phyloP scores from a whole-genome alignment of 345 rosid genomes.

The Euphorbia pulcherrima region DNA sequence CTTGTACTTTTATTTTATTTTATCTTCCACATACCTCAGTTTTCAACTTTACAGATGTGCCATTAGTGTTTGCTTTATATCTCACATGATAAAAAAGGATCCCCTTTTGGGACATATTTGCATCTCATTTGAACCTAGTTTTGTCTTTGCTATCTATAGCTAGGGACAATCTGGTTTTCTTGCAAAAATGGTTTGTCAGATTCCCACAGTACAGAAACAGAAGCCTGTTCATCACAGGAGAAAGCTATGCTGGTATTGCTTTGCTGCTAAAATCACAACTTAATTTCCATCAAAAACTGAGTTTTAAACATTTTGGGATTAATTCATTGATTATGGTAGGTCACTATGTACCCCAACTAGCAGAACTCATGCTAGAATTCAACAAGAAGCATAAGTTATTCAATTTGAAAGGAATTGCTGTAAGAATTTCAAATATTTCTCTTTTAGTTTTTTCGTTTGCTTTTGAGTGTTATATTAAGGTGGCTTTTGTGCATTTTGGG shows the following conservation, averaged over 20 bases:
- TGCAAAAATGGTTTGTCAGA: slow-evolving; percentile 78
- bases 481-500: background rate
- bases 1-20: slow-evolving; percentile 1
- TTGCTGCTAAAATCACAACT: slow-evolving; percentile 4
- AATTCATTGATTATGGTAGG: slow-evolving; percentile 37
- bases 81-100: slow-evolving; percentile 28
- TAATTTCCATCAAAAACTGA: slow-evolving; percentile 1
- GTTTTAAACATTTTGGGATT: slow-evolving; percentile 4
- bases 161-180: slow-evolving; percentile 83
- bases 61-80: slow-evolving; percentile 28
- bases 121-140: slow-evolving; percentile 26
- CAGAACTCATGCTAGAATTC: slow-evolving; percentile 73
- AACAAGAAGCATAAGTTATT: slow-evolving; percentile 69
- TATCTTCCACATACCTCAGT: background rate
- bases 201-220: slow-evolving; percentile 88
- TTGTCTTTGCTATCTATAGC: slow-evolving; percentile 49
- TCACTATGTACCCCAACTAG: slow-evolving; percentile 89
- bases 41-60: slow-evolving; percentile 32
- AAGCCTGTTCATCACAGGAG: slow-evolving; percentile 85
- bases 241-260: slow-evolving; percentile 87
- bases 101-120: slow-evolving; percentile 24
- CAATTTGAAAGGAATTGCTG: slow-evolving; percentile 90
- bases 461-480: background rate
- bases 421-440: slow-evolving; percentile 33
- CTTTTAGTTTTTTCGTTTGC: background rate